Base-by-base conservation (phyloP, 768 basidiomycete genomes). In the Pleurotus tuoliensis region DNA sequence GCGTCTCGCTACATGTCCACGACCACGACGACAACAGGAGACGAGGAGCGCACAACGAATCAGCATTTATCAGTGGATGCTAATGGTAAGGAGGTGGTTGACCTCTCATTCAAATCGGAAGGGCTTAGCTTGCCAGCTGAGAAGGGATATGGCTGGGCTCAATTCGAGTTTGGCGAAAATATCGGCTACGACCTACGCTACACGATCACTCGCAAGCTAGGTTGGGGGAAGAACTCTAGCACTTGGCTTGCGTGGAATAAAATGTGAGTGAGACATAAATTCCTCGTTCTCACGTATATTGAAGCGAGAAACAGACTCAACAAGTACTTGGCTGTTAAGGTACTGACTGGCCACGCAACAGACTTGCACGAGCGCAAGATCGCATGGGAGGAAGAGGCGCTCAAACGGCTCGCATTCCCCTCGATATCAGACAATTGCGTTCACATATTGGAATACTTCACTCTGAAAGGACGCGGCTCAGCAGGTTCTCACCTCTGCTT, bases 181-280 rank as follows among this genome's bases (percentile, higher is more conserved):
- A 48, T 73, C 39, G 70, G 71, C 16, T 62, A 59, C 20, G 62
- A 64, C 53, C 53, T 64, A 12, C 61, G 63, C 15, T 73, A 66
- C 58, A 61, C 46, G 12, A 54, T 70, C 51, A 38, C 59, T 5
- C 58, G 64, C 12, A 71, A 71, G 56, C 65, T 73, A 6, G 69
- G 69, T 13, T 71, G 66, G 66, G 71, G 71, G 13, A 65, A 63
- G 65, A 57, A 62, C 27, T 66, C 69, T 3, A 71, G 66, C 55
- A 61, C 60, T 22, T 73, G 70, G 69, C 59, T 71, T 30, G 68
- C 66, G n/a, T 59, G 50, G 22, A 30, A 30, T 9, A 9, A 30
- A 30, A 30, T 30, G 27, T 30, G 6, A 30, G 27, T 9, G 7
- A 30, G 27, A 8, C 9, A 30, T 30, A 30, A 7, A 1, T 30